Evolutionary conservation across 1,139 yeast species (phyloP).

Genomic region (Scheffersomyces titani): DNA sequence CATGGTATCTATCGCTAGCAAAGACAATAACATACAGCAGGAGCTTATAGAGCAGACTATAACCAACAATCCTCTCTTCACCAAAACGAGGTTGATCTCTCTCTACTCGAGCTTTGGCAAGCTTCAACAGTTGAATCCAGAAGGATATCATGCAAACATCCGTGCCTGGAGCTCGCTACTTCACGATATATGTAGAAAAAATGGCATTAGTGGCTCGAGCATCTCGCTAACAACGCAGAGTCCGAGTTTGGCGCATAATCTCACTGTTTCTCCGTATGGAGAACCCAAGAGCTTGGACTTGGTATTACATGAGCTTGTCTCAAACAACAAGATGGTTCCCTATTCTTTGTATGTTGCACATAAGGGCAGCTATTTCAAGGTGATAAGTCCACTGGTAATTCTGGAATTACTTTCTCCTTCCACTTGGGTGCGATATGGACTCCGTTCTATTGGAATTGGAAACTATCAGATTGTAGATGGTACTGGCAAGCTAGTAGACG

Average conservation of each 20-base stretch:
- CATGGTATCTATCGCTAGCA: neutral
- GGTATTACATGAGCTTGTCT: slow-evolving; percentile 28
- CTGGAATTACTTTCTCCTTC: slow-evolving; percentile 19
- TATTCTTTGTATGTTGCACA: slow-evolving; percentile 17
- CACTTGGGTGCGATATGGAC: slow-evolving; percentile 23
- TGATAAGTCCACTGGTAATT: neutral
- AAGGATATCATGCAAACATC: slow-evolving; percentile 72
- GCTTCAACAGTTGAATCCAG: slow-evolving; percentile 56
- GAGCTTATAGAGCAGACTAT: neutral
- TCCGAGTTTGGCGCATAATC: slow-evolving; percentile 20
- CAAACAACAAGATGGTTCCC: slow-evolving; percentile 23
- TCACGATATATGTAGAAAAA: slow-evolving; percentile 17
- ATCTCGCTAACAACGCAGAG: slow-evolving; percentile 23
- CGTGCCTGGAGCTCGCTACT: slow-evolving; percentile 55
- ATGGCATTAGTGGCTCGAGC: slow-evolving; percentile 16
- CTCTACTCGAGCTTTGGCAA: slow-evolving; percentile 62
- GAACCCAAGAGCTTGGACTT: slow-evolving; percentile 26
- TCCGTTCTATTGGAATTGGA: neutral
- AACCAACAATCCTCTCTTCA: slow-evolving; percentile 30
- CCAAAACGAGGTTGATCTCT: slow-evolving; percentile 55
- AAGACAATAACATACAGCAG: neutral
- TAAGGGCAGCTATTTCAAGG: neutral
- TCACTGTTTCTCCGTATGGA: slow-evolving; percentile 31
- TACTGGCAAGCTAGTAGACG: slow-evolving; percentile 19
- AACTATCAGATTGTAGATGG: slow-evolving; percentile 8